Base-by-base conservation (phyloP, 805 yeast genomes). In the Nakazawaea ernobii region DNA sequence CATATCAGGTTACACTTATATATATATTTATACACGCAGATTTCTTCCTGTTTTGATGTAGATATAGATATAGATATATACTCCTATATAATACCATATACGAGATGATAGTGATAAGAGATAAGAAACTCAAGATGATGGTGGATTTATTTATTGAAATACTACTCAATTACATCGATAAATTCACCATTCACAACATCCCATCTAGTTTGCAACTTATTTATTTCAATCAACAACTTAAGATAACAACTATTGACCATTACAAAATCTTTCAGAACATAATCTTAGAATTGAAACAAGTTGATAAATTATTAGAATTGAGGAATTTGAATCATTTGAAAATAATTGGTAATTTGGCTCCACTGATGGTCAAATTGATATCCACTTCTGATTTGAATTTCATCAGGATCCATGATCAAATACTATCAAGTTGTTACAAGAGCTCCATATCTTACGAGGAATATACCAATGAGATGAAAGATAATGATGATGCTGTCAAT, bases 101-200 rank as follows among this genome's bases (percentile, higher is more conserved):
- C 28, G 27, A 27, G 9, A 41, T 41, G 44, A 32, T 41, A 26
- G 27, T 33, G 35, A 26, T 35, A 33, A 42, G 35, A 26, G 48
- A 44, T 24, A 44, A 44, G 33, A 44, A 29, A 32, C 28, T 32
- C 11, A 20, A 35, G 9, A 10, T 44, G 27, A 32, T 29, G 3
- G 35, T 38, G 32, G 15, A 29, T 30, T 13, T 44, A 11, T 44
- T 44, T 27, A 32, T 29, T 4, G 43, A 38, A 27, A 28, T 44
- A 24, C 17, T 44, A n/a, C 42, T 33, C n/a, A 45, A 45, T 35
- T 45, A 45, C 20, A 45, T 45, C 39, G 48, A 45, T 30, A 45
- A 45, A 20, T 45, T 45, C 29, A 45, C 43, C 11, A 39, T 45
- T 37, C 39, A 45, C 33, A n/a, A 33, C 6, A 27, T 45, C 13